Percentiles rank a stretch among this genome's conserved stretches.
These are phyloP conservation scores for Trametes pubescens DNA, from an alignment of 1,284 basidiomycete genomes.

Conservation along the genomic window DNA sequence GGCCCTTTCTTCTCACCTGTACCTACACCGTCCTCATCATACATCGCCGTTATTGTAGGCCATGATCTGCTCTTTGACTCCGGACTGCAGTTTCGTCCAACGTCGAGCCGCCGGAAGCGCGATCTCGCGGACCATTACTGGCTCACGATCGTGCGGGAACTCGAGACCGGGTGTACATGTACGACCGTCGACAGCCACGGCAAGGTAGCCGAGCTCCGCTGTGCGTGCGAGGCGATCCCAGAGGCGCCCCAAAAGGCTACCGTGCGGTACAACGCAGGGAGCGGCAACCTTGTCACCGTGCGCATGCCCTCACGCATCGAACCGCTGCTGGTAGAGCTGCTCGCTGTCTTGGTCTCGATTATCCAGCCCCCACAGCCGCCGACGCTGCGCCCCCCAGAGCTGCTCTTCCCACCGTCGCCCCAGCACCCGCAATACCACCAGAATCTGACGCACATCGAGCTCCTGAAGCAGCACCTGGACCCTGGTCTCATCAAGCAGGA, in stretches of 20 bases:
- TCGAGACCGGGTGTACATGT: conserved; percentile 86
- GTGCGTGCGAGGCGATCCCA: conserved; percentile 36
- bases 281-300: conserved; percentile 52
- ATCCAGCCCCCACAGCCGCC: conserved; percentile 65
- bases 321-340: conserved; percentile 78
- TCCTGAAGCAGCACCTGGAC: conserved; percentile 70
- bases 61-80: conserved; percentile 93
- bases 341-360: conserved; percentile 85
- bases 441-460: conserved; percentile 58
- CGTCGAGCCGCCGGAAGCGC: conserved; percentile 75
- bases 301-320: conserved; percentile 81
- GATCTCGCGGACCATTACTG: conserved; percentile 86
- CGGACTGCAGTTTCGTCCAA: conserved; percentile 76
- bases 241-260: conserved; percentile 47
- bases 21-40: conserved; percentile 30
- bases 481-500: conserved; percentile 83
- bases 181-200: conserved; percentile 73
- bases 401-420: conserved; percentile 23
- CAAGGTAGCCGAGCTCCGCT: conserved; percentile 58
- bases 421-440: conserved; percentile 42
- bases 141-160: conserved; percentile 81
- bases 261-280: conserved; percentile 52
- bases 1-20: conserved; percentile 24
- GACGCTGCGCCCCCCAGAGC: conserved; percentile 33
- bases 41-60: conserved; percentile 51